Base-by-base conservation (phyloP, 2,329 filamentous ascomycete genomes). In the Paecilomyces formosus region DNA sequence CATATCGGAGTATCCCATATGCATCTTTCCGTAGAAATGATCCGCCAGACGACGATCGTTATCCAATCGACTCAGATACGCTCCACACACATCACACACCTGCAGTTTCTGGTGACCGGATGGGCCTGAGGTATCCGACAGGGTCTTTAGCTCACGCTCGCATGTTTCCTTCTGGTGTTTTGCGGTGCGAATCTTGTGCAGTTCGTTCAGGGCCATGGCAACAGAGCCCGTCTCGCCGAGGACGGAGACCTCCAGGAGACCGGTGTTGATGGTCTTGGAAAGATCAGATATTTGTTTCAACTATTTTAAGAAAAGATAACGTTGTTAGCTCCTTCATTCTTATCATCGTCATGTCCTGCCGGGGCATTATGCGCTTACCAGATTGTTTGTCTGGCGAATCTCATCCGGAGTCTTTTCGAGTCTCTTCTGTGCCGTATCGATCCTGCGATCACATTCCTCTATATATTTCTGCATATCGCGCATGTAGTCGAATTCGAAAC, bases 1-100 rank as follows among this genome's bases (percentile, higher is more conserved):
- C 94, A 99, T 99, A 77, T 96, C 90, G 15, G 94, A 94, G 72
- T 97, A 99, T 0, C 94, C 94, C 58, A 99, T 78, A 71, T 99
- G 94, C 94, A 99, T 99, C 81, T 99, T 99, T 22, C 94, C 94
- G 75, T 97, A 97, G 72, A 99, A 99, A 74, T 99, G 94, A 72
- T 99, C 94, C 21, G 94, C 94, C 70, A 99, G 75, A 30, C 94
- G 84, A 35, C 94, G 85, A 73, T 99, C 94, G 71, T 99, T 99
- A 72, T 99, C 94, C 31, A 99, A 82, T 22, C 94, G 81, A 62
- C 87, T 92, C 39, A 99, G 82, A 73, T 97, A 99, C 5, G 94
- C 94, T 62, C 94, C 94, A 74, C 94, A 99, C 0, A 97, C 94
- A 75, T 99, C 94, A 81, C 94, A 99, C 53, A 99, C 94, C 74